Base-by-base conservation (phyloP, 1,139 yeast genomes). In the Sugiyamaella castrensis region DNA sequence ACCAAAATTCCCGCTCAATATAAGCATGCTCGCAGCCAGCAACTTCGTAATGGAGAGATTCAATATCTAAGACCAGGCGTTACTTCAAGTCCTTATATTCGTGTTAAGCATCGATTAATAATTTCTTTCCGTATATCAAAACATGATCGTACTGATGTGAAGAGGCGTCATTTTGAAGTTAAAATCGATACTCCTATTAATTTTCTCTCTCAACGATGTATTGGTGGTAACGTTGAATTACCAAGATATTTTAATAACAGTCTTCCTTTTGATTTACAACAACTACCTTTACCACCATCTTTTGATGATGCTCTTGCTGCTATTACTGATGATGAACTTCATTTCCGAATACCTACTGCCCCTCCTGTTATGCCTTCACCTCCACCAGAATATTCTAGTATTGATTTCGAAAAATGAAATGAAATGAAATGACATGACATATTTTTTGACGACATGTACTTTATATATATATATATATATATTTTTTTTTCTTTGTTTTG, bases 151-250 rank as follows among this genome's bases (percentile, higher is more conserved):
- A 73, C 73, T 9, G 82, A 80, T 52, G 67, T 72, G 46, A 72
- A 71, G 43, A 71, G 85, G 70, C 91, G 87, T 60, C 95, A 87
- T 65, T 89, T 83, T 62, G 96, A 89, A 60, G 95, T 89, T 41
- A 82, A 88, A 46, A 85, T 89, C 40, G 96, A 88, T 64, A 86
- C 96, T 0, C 96, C 96, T 0, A 74, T 89, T 46, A 75, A 77
- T 29, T 71, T 89, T 47, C 73, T 87, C 41, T 84, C 94, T 47
- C 79, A 87, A 26, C 77, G 80, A 55, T 88, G 96, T 70, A 76
- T 74, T 41, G 79, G 76, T 11, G 89, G 77, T 2, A 82, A 82
- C 39, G 72, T 82, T 40, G 87, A 83, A 43, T 73, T 88, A 47
- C 96, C 96, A 0, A 76, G 78, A 33, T 87, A 87, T 46, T 12